Evolutionary conservation across 306 rosid species (phyloP), one percentile per base, ranked within the genome.

Genomic region (Cicer chorassanicum): DNA sequence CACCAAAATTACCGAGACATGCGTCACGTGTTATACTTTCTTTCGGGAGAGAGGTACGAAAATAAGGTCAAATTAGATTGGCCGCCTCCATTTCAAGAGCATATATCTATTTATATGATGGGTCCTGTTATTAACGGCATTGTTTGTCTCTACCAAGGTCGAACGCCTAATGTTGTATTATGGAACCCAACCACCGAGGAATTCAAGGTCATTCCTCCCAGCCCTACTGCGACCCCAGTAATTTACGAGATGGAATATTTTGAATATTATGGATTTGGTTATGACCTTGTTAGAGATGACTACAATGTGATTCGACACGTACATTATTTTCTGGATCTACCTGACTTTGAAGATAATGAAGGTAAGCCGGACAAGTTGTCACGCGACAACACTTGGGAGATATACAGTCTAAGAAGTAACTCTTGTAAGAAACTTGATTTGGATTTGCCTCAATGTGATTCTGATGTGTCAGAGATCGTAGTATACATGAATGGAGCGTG

Each of bases 401-500:
- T 21, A 21, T 21, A 21, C 29, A 21, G 29, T 21, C 29, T 21
- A 21, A 21, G 29, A 21, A 21, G 29, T 21, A 21, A 21, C 29
- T 29, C 36, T 29, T 29, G 36, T 0, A 29, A 29, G 36, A 29
- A 29, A 29, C 36, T 29, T 29, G 36, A 21, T 21, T 21, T 21
- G 29, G 29, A 21, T 21, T 21, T 21, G 29, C 0, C 2, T 21
- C 29, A 21, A 21, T 21, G 29, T 21, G 3, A 21, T 21, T 1
- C 0, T 0, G 29, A 21, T 21, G 3, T 21, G 29, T 2, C 2
- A 21, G 0, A 0, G 1, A 1, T 19, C 21, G 1, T 1, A 1
- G 1, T 21, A 21, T 21, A 21, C 2, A 21, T 21, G 2, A 21
- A 21, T 21, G 29, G 29, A 21, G 29, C 1, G 29, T 21, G 29